Evolutionary conservation across 2,329 filamentous ascomycete species (phyloP), one percentile per base, ranked within the genome.

Genomic region (Emmonsia crescens): DNA sequence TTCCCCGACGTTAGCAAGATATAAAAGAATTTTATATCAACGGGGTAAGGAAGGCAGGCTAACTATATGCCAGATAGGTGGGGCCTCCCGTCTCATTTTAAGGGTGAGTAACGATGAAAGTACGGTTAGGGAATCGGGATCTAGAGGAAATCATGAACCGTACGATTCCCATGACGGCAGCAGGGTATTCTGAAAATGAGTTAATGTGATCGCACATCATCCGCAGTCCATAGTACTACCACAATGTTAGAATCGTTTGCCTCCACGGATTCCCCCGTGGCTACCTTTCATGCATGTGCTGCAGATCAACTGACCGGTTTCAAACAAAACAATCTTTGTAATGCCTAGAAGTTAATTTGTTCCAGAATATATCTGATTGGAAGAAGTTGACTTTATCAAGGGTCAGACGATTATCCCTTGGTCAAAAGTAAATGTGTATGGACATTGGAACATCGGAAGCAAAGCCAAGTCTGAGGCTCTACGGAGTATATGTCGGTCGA

Each of bases 251-350:
- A 40, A 19, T 31, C 24, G 27, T 44, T 57, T 44, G 36, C 36
- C 54, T n/a, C 21, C n/a, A 33, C 24, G 52, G 12, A 42, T 29
- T 44, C 16, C 55, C 55, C 33, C 38, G 54, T 29, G 55, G 55
- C 21, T 48, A 10, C n/a, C 21, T 48, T 29, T 16, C 12, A 21
- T 44, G 55, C 55, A 44, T 57, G 55, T 31, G 55, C 24, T 14
- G 55, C 21, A 14, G 27, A 57, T 57, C 55, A 57, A 57, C 55
- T 57, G 55, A 57, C 55, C 55, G 24, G 21, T 57, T 57, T 31
- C 55, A 42, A 29, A 14, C 33, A 55, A 24, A 55, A 57, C 55
- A 12, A 44, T 57, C 24, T 16, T 44, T 57, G 21, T 55, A 40
- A 38, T 16, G 8, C 21, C 5, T 6, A 24, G 36, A 38, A 21